A percentile compares a stretch with the other conserved stretches of the same genome.
Conservation (phyloP, 2,329 filamentous ascomycete genomes). For the Cordyceps pruinosa region DNA sequence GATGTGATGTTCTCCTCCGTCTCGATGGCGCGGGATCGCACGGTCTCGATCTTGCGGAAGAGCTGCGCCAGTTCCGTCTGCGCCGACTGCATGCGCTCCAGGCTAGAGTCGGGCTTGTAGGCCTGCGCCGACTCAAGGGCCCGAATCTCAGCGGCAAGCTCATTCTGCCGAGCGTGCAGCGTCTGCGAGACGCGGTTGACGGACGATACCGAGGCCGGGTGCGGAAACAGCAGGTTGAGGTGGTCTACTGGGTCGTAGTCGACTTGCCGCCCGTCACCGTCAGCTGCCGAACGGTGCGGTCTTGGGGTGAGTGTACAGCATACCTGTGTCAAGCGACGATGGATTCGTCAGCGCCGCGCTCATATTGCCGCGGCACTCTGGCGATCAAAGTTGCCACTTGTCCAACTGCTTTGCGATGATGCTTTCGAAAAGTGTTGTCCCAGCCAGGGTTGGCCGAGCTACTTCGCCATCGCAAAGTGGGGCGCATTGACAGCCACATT, state of each 20-base stretch:
- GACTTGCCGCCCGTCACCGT: slow-evolving; percentile 28
- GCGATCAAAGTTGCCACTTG: background rate
- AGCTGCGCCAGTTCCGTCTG: slow-evolving; percentile 84
- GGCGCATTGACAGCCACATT: background rate
- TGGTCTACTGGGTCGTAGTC: slow-evolving; percentile 92
- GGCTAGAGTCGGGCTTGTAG: slow-evolving; percentile 76
- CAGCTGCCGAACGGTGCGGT: background rate
- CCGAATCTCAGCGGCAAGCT: slow-evolving; percentile 71
- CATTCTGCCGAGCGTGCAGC: slow-evolving; percentile 71
- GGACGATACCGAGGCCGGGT: slow-evolving; percentile 75
- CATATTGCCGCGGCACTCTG: slow-evolving; percentile 8
- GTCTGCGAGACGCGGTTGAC: slow-evolving; percentile 67
- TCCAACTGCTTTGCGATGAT: background rate
- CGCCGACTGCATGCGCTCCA: slow-evolving; percentile 84
- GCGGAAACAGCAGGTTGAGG: slow-evolving; percentile 87
- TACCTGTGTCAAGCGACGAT: slow-evolving; percentile 13
- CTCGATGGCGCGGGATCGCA: slow-evolving; percentile 79
- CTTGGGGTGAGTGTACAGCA: background rate
- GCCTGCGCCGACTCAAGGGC: slow-evolving; percentile 70
- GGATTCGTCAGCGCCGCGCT: slow-evolving; percentile 5
- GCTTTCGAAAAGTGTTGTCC: background rate
- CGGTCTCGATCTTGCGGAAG: slow-evolving; percentile 90
- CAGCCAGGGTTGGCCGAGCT: background rate
- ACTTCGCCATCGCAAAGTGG: background rate
- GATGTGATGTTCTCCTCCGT: slow-evolving; percentile 95